phyloP scores from a whole-genome alignment of 2,329 filamentous ascomycete species.

The Venturia nashicola region DNA sequence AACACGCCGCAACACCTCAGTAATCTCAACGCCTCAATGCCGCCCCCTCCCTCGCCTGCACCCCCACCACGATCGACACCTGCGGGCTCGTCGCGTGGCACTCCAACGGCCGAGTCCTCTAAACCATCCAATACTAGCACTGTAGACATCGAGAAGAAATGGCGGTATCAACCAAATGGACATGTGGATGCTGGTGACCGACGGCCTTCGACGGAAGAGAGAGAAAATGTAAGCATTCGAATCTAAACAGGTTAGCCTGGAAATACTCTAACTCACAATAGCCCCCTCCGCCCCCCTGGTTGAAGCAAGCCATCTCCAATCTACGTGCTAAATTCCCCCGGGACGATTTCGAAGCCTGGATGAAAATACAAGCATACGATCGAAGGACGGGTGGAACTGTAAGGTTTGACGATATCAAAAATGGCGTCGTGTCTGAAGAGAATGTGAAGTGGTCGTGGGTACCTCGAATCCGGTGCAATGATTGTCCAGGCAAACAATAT shows the following conservation, averaged over 20 bases:
- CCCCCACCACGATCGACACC: constrained; percentile 23
- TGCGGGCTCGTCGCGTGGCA: constrained; percentile 14
- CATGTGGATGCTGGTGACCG: constrained; percentile 55
- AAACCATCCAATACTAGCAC: constrained; percentile 25
- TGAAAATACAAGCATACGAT: constrained; percentile 81
- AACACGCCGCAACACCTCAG: constrained; percentile 31
- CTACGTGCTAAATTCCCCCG: constrained; percentile 61
- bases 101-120: constrained; percentile 6
- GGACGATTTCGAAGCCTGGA: constrained; percentile 77
- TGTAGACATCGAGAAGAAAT: constrained; percentile 18
- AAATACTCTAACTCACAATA: constrained; percentile 1
- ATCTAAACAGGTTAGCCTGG: no score
- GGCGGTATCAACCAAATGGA: constrained; percentile 34
- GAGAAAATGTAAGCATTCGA: constrained; percentile 39
- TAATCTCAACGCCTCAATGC: constrained; percentile 30
- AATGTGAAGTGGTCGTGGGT: constrained; percentile 70
- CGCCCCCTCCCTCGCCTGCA: constrained; percentile 36
- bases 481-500: constrained; percentile 90
- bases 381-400: constrained; percentile 41
- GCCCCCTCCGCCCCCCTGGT: constrained; percentile 67
- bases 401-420: constrained; percentile 33
- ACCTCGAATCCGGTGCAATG: constrained; percentile 79
- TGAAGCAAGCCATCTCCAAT: constrained; percentile 57
- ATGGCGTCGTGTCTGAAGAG: constrained; percentile 36
- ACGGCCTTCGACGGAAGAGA: constrained; percentile 31